phyloP scores from a whole-genome alignment of 768 basidiomycete genomes.

The Rhizopogon salebrosus region DNA sequence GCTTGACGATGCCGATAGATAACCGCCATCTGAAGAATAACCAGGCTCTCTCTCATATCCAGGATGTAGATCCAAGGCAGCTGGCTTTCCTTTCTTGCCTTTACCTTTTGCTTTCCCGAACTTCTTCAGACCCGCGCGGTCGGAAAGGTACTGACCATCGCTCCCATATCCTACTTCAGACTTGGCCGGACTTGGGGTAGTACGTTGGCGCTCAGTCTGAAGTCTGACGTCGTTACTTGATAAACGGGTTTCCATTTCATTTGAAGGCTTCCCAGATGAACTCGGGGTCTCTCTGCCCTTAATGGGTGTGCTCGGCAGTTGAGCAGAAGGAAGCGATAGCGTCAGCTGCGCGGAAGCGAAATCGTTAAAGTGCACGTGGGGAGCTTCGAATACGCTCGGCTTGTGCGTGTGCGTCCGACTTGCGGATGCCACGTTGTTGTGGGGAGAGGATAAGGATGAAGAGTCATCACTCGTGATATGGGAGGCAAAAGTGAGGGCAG shows the following conservation, averaged over 20 bases:
- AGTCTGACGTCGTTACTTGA: slow-evolving; percentile 19
- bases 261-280: slow-evolving; percentile 1
- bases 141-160: slow-evolving; percentile 28
- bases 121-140: slow-evolving; percentile 13
- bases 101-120: slow-evolving; percentile 19
- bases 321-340: slow-evolving; percentile 19
- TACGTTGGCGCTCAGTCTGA: slow-evolving; percentile 5
- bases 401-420: slow-evolving; percentile 22
- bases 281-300: neutral
- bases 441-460: slow-evolving; percentile 25
- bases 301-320: slow-evolving; percentile 5
- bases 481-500: slow-evolving; percentile 35
- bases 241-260: slow-evolving; percentile 11
- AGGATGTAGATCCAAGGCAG: slow-evolving; percentile 12
- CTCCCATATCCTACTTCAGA: slow-evolving; percentile 23
- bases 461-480: slow-evolving; percentile 41
- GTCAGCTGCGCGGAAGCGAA: slow-evolving; percentile 26
- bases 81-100: slow-evolving; percentile 14
- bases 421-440: slow-evolving; percentile 13
- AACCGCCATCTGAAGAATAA: slow-evolving; percentile 25
- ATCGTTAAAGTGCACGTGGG: slow-evolving; percentile 26
- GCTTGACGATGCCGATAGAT: slow-evolving; percentile 29
- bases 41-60: slow-evolving; percentile 16
- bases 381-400: slow-evolving; percentile 23
- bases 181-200: slow-evolving; percentile 9